A percentile compares a stretch with the other conserved stretches of the same genome.
Evolutionary conservation across 2,329 filamentous ascomycete genomes (phyloP).

Genomic region (Knufia petricola): DNA sequence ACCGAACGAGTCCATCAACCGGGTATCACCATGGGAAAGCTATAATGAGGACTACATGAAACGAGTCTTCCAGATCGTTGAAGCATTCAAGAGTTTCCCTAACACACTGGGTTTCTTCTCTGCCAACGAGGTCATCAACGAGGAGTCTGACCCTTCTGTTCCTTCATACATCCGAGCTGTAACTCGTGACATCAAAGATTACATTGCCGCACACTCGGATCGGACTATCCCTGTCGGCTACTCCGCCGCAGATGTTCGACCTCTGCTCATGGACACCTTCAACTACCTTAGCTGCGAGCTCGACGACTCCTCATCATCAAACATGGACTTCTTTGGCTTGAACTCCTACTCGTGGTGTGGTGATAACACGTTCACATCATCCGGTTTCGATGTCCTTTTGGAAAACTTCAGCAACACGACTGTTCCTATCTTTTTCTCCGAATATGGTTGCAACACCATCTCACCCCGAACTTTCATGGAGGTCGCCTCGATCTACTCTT

Average conservation of each 20-base stretch:
- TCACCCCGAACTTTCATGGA: slow-evolving; percentile 51
- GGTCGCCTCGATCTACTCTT: slow-evolving; percentile 50
- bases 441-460: slow-evolving; percentile 56
- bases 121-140: slow-evolving; percentile 60
- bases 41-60: slow-evolving; percentile 48
- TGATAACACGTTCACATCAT: slow-evolving; percentile 43
- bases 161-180: slow-evolving; percentile 54
- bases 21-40: slow-evolving; percentile 43
- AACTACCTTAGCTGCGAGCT: slow-evolving; percentile 52
- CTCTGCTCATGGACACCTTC: slow-evolving; percentile 51
- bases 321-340: slow-evolving; percentile 55
- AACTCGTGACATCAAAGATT: slow-evolving; percentile 58
- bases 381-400: slow-evolving; percentile 49
- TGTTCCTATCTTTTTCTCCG: slow-evolving; percentile 57
- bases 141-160: slow-evolving; percentile 43
- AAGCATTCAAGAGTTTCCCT: slow-evolving; percentile 57
- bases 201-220: slow-evolving; percentile 49
- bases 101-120: slow-evolving; percentile 59
- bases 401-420: slow-evolving; percentile 49
- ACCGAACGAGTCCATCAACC: slow-evolving; percentile 47
- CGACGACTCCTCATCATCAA: slow-evolving; percentile 40
- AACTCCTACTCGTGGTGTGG: slow-evolving; percentile 64
- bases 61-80: slow-evolving; percentile 53
- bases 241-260: slow-evolving; percentile 55
- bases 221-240: slow-evolving; percentile 58